Conservation (phyloP, 345 rosid genomes). For the Brassica cretica region DNA sequence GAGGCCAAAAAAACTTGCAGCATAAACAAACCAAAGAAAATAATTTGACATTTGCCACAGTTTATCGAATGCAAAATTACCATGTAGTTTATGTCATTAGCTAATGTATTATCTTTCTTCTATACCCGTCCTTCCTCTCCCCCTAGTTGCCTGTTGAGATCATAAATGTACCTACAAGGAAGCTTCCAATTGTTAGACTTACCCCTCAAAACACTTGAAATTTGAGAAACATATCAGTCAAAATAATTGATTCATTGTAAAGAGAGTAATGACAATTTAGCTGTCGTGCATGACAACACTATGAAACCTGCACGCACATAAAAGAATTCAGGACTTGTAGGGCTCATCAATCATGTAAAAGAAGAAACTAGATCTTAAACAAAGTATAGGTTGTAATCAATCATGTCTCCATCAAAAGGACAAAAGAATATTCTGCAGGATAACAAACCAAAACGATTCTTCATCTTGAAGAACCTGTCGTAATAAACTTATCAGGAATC, state of each 20-base stretch:
- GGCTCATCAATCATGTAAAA: slow-evolving; percentile 5
- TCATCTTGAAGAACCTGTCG: slow-evolving; percentile 20
- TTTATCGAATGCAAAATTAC: background rate
- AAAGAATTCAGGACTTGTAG: background rate
- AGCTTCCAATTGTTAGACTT: slow-evolving; percentile 21
- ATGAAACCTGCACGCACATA: slow-evolving; percentile 29
- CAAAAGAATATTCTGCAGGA: background rate
- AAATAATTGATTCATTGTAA: background rate
- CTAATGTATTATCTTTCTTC: slow-evolving; percentile 1
- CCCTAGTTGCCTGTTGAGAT: background rate
- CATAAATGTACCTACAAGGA: slow-evolving; percentile 15
- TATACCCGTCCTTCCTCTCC: background rate
- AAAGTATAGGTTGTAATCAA: background rate
- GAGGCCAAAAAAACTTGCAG: background rate
- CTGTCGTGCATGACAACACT: slow-evolving; percentile 11
- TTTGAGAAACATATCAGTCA: background rate
- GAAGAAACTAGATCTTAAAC: background rate
- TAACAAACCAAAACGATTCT: background rate
- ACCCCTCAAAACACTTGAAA: slow-evolving; percentile 3
- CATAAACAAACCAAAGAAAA: background rate
- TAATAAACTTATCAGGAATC: background rate
- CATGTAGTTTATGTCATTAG: background rate
- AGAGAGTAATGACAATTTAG: slow-evolving; percentile 1
- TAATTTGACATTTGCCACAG: background rate
- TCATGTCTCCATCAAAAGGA: background rate